Evolutionary conservation across 164 flowering plant genomes (phyloP), one percentile per base, ranked within the genome.

Genomic region (Brasenia schreberi): DNA sequence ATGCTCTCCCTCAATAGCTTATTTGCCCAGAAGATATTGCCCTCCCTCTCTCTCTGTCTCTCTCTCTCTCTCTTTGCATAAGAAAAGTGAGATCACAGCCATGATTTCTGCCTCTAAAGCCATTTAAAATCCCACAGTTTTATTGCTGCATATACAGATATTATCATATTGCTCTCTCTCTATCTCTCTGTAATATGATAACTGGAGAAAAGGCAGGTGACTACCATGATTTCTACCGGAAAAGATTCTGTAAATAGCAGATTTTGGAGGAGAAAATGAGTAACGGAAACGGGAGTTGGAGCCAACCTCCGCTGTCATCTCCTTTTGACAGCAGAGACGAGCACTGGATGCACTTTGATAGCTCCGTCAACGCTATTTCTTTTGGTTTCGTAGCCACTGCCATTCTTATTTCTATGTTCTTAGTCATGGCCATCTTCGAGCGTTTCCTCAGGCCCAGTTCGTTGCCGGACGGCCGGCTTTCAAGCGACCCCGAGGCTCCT

Each of bases 361-460:
- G 77, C 82, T 85, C 97, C 1, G 92, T 87, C 14, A 89, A 86
- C 77, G 96, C 96, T 4, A 87, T 92, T 56, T 92, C 98, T 3
- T 92, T 89, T 71, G 96, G 96, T 44, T 89, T 92, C 68, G 91
- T 89, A 3, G 98, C 98, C 56, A 92, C 98, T 56, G 98, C 98
- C 62, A 80, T 92, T 73, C 84, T 92, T 68, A 81, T 92, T 65
- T 85, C 90, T 43, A 87, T 92, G 96, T 92, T 92, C 73, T 82
- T 92, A 39, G 80, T 87, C 65, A 92, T 92, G 96, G 96, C 98
- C 65, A 80, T 92, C 49, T 89, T 92, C 52, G 98, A 92, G 77
- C 74, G 87, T 67, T 87, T 85, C 62, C 80, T 91, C 18, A 58
- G 91, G 69, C 81, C 88, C 10, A 73, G 79, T 52, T 73, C 88